Percentiles rank a stretch among this genome's conserved stretches.
These are phyloP conservation scores for Alternaria sp. DNA, from an alignment of 2,329 filamentous ascomycete species.

Conservation along the genomic window DNA sequence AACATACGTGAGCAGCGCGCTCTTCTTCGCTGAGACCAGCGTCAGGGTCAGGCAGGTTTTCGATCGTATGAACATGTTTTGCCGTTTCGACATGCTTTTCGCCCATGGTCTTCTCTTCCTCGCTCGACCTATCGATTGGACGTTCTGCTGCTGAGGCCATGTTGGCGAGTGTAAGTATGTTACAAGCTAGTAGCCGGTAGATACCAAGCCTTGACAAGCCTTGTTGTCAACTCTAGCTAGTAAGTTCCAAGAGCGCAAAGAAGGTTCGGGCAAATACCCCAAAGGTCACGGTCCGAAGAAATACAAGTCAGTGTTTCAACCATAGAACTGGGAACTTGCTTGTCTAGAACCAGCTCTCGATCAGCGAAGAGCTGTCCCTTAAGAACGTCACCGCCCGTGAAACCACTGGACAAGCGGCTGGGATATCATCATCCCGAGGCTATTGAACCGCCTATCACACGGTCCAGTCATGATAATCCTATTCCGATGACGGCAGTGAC, in stretches of 20 bases:
- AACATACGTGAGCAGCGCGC: slow-evolving; percentile 65
- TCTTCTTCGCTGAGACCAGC: slow-evolving; percentile 71
- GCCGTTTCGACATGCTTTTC: slow-evolving; percentile 17
- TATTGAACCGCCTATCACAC: slow-evolving; percentile 15
- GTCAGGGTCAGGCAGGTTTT: slow-evolving; percentile 64
- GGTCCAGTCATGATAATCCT: neutral
- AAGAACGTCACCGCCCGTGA: slow-evolving; percentile 6
- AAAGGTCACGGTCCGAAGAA: neutral
- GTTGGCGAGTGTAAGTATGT: neutral
- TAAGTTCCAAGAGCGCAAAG: neutral
- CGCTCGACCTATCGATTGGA: slow-evolving; percentile 25
- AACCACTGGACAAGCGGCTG: slow-evolving; percentile 11
- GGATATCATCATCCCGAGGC: slow-evolving; percentile 23
- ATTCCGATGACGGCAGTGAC: neutral
- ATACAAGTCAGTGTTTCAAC: neutral
- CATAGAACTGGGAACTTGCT: slow-evolving; percentile 5
- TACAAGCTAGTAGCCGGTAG: neutral
- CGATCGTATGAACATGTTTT: slow-evolving; percentile 24
- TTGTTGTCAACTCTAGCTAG: neutral
- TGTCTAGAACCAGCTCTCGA: neutral
- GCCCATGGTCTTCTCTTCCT: slow-evolving; percentile 33
- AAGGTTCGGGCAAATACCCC: neutral
- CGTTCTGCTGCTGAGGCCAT: slow-evolving; percentile 38
- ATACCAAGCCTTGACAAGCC: neutral
- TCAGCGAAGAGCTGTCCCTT: slow-evolving; percentile 1